A percentile compares a stretch with the other conserved stretches of the same genome.
phyloP scores from a whole-genome alignment of 164 flowering plant species.

The Litsea cubeba region DNA sequence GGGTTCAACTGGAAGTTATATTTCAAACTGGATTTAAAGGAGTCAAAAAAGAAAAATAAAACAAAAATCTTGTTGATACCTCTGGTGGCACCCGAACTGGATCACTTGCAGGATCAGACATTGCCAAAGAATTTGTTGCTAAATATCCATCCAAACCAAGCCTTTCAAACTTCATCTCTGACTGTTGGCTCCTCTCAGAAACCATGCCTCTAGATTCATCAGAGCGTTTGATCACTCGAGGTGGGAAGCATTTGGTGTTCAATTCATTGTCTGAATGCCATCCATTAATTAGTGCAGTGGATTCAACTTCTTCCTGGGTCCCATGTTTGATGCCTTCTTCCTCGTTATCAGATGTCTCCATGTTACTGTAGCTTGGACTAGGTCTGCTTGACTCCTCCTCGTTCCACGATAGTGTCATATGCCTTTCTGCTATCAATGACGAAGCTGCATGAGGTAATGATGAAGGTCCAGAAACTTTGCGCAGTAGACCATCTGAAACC shows the following conservation, averaged over 20 bases:
- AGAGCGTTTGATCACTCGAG: constrained; percentile 44
- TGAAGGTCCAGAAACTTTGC: constrained; percentile 67
- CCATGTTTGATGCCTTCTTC: constrained; percentile 58
- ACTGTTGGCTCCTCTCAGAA: constrained; percentile 26
- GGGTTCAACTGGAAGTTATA: too few species aligned
- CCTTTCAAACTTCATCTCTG: constrained; percentile 18
- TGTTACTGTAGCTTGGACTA: constrained; percentile 27
- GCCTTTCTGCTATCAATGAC: constrained; percentile 27
- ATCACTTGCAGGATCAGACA: constrained; percentile 41
- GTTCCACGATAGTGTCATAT: constrained; percentile 38
- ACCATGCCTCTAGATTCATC: constrained; percentile 22
- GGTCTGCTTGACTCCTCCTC: constrained; percentile 43
- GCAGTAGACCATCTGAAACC: constrained; percentile 83
- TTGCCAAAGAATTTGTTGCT: constrained; percentile 18
- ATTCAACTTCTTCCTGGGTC: constrained; percentile 26
- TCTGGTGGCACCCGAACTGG: constrained; percentile 85
- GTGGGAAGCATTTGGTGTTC: constrained; percentile 54
- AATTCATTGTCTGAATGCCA: constrained; percentile 89
- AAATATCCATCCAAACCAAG: constrained; percentile 20
- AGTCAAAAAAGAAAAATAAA: neutral
- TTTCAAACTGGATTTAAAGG: too few species aligned
- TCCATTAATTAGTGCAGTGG: constrained; percentile 35
- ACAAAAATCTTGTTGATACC: constrained; percentile 35
- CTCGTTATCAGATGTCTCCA: constrained; percentile 65
- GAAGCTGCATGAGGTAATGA: constrained; percentile 33